Conservation (phyloP, 495 filamentous ascomycete species). For the Trichocladium uniseriatum region DNA sequence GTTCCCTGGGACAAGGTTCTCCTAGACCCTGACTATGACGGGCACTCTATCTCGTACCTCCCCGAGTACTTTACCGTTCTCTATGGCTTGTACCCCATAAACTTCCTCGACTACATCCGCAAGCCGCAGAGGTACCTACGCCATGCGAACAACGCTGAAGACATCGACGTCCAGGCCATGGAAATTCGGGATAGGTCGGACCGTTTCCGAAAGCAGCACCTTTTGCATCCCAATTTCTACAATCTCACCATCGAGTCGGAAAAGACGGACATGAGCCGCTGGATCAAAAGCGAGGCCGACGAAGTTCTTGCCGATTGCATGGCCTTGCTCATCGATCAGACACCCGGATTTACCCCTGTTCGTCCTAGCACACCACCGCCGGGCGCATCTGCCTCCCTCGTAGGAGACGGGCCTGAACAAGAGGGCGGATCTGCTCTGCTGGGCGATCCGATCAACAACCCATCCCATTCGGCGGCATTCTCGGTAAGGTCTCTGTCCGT, state of each 20-base stretch:
- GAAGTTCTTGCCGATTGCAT: conserved; percentile 65
- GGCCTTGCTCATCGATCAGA: conserved; percentile 33
- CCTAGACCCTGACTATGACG: conserved; percentile 47
- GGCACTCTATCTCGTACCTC: conserved; percentile 58
- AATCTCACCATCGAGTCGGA: conserved; percentile 61
- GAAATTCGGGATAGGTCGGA: conserved; percentile 63
- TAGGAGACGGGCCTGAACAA: conserved; percentile 16
- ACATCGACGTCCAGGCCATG: conserved; percentile 60
- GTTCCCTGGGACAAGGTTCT: conserved; percentile 50
- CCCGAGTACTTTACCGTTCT: conserved; percentile 68
- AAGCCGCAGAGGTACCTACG: conserved; percentile 64
- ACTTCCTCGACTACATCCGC: conserved; percentile 66
- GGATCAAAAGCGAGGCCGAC: conserved; percentile 60
- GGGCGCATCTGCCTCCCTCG: background rate
- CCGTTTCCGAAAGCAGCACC: conserved; percentile 54
- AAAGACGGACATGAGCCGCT: conserved; percentile 57
- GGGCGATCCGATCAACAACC: conserved; percentile 23
- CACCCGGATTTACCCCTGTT: conserved; percentile 2
- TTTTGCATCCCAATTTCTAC: conserved; percentile 68
- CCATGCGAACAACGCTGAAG: conserved; percentile 52
- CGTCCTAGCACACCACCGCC: conserved; percentile 1
- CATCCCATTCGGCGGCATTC: conserved; percentile 38
- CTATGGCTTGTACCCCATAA: conserved; percentile 72
- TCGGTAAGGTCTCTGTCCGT: conserved; percentile 29
- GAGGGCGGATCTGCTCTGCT: conserved; percentile 28